Conservation (phyloP, 2,329 filamentous ascomycete genomes). For the Clathrospora elynae region DNA sequence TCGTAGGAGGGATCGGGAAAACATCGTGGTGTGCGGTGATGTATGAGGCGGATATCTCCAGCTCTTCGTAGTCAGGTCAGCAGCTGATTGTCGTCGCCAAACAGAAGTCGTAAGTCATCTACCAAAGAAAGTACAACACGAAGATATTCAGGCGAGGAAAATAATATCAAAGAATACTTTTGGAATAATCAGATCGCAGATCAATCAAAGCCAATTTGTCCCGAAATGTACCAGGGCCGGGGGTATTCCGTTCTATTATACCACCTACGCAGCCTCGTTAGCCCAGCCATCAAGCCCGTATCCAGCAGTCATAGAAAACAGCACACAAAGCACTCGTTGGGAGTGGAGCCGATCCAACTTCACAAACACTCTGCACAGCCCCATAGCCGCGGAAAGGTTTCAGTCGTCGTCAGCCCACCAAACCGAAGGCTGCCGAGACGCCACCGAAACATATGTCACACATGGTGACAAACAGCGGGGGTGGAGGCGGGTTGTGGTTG, state of each 20-base stretch:
- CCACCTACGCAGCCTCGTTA: slow-evolving; percentile 15
- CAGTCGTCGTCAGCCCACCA: slow-evolving; percentile 42
- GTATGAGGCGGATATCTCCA: background rate
- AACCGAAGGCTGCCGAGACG: slow-evolving; percentile 29
- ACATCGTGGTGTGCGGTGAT: slow-evolving; percentile 32
- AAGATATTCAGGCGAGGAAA: too few relatives aligned
- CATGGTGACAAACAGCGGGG: slow-evolving; percentile 5
- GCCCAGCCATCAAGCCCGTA: slow-evolving; percentile 14
- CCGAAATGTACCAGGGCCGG: slow-evolving; percentile 2
- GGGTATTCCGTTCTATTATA: slow-evolving; percentile 17
- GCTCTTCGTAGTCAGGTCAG: background rate
- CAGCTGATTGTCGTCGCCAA: slow-evolving; percentile 7
- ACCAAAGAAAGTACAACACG: slow-evolving; percentile 6
- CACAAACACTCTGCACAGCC: slow-evolving; percentile 25
- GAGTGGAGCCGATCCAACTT: too few relatives aligned
- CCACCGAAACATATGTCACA: slow-evolving; percentile 32
- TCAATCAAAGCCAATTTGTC: slow-evolving; percentile 11
- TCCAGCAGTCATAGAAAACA: slow-evolving; percentile 21
- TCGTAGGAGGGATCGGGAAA: slow-evolving; percentile 34
- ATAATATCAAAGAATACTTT: slow-evolving; percentile 8
- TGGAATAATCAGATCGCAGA: background rate
- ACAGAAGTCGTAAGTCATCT: slow-evolving; percentile 12
- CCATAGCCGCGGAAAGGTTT: slow-evolving; percentile 37
- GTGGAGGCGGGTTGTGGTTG: background rate
- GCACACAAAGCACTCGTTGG: slow-evolving; percentile 3